phyloP scores from a whole-genome alignment of 768 basidiomycete genomes.

The Sutorius australiensis region DNA sequence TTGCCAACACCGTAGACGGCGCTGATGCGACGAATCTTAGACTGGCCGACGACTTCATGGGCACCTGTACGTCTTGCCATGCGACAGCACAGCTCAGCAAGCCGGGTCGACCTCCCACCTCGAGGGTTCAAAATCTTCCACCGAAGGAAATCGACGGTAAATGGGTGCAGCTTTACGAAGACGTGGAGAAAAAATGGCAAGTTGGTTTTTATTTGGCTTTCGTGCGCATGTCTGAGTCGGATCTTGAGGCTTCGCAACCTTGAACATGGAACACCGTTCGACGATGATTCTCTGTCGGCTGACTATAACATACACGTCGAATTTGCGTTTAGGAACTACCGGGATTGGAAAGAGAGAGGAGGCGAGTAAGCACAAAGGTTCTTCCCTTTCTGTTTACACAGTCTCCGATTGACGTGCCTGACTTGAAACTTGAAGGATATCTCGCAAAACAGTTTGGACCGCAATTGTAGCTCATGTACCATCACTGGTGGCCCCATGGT shows the following conservation, averaged over 20 bases:
- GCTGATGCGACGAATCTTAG: background rate
- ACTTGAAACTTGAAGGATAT: background rate
- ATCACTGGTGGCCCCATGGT: background rate
- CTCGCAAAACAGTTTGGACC: no score
- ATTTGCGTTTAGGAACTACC: background rate
- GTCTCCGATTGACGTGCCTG: background rate
- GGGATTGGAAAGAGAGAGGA: background rate
- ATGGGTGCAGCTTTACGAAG: background rate
- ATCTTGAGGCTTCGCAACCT: background rate
- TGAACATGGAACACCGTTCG: background rate
- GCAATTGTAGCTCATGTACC: background rate
- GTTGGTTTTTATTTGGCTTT: background rate
- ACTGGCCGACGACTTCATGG: constrained; percentile 3
- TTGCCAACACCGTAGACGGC: background rate
- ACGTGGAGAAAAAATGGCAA: background rate
- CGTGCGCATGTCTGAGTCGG: background rate
- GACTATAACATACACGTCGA: constrained; percentile 1
- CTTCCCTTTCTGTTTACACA: background rate
- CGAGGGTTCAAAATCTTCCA: background rate
- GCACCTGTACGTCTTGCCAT: constrained; percentile 2
- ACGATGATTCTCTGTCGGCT: background rate
- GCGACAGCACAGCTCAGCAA: background rate
- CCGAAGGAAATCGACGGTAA: background rate
- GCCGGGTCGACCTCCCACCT: background rate
- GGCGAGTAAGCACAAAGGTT: background rate